Conservation (phyloP, 2,329 filamentous ascomycete species). For the Diplodia scrobiculata region DNA sequence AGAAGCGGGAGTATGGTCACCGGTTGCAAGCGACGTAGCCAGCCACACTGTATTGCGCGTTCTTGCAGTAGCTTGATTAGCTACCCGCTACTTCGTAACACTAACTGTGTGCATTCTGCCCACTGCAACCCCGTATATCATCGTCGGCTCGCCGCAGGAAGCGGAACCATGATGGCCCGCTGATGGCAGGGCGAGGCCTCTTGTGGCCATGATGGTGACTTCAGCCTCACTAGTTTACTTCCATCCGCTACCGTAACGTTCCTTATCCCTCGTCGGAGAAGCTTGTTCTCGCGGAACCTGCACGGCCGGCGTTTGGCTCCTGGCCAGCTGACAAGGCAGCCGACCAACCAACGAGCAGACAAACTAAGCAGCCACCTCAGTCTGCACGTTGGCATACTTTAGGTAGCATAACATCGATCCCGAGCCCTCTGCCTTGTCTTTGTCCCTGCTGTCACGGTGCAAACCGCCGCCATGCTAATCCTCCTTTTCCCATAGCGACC, state of each 20-base stretch:
- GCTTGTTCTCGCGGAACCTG: background rate
- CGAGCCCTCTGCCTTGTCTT: background rate
- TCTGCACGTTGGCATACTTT: too few relatives aligned
- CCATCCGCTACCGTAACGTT: background rate
- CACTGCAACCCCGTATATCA: conserved; percentile 22
- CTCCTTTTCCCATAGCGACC: background rate
- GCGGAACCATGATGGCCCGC: conserved; percentile 3
- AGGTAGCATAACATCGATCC: background rate
- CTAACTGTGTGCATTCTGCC: conserved; percentile 21
- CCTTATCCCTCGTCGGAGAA: conserved; percentile 16
- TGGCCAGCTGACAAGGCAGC: background rate
- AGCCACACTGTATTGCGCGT: conserved; percentile 27
- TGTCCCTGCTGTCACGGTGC: background rate
- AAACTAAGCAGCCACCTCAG: background rate
- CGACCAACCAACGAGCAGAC: conserved; percentile 2
- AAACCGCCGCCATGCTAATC: background rate
- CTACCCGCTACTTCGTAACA: conserved; percentile 22
- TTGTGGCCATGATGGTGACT: background rate
- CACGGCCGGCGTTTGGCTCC: background rate
- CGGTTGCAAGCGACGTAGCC: conserved; percentile 17
- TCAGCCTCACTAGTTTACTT: conserved; percentile 13
- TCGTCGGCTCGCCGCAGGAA: conserved; percentile 17
- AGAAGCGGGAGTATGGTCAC: conserved; percentile 19
- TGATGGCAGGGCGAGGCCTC: background rate
- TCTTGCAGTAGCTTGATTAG: conserved; percentile 25